Percentiles rank a stretch among this genome's conserved stretches.
Conservation (phyloP, 1,284 basidiomycete genomes). For the Melampsora americana region DNA sequence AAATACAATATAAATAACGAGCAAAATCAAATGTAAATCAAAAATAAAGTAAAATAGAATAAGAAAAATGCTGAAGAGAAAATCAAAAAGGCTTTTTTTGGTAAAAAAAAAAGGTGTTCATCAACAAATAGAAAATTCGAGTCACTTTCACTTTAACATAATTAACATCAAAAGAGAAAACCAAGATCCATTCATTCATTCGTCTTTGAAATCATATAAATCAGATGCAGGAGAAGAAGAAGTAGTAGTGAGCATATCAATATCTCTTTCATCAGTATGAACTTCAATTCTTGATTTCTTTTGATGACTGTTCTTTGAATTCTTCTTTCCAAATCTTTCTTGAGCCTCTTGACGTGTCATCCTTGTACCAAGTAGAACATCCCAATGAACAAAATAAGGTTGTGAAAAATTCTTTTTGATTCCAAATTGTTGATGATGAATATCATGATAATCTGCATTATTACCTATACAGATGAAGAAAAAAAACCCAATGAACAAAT, state of each 20-base stretch:
- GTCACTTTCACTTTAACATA: too few relatives aligned
- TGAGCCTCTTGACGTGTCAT: constrained; percentile 54
- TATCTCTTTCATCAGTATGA: constrained; percentile 7
- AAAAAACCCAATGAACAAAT: constrained; percentile 10
- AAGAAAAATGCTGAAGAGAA: too few relatives aligned
- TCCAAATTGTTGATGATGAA: constrained; percentile 87
- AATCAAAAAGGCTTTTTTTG: too few relatives aligned
- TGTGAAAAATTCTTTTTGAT: constrained; percentile 96
- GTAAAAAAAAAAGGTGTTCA: too few relatives aligned
- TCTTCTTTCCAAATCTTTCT: background rate
- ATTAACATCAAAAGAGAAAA: too few relatives aligned
- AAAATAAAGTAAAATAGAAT: too few relatives aligned
- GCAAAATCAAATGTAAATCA: too few relatives aligned
- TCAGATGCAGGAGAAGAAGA: background rate
- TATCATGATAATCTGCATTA: constrained; percentile 96
- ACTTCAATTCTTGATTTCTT: background rate
- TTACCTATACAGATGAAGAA: constrained; percentile 60
- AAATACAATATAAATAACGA: too few relatives aligned
- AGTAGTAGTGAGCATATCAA: background rate
- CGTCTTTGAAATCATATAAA: background rate
- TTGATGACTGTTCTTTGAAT: too few relatives aligned
- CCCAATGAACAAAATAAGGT: constrained; percentile 68
- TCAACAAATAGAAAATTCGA: too few relatives aligned
- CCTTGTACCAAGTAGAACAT: constrained; percentile 55
- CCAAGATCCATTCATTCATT: too few relatives aligned